Conservation (phyloP, 352 stramenopile species). For the Phytophthora pluvialis region DNA sequence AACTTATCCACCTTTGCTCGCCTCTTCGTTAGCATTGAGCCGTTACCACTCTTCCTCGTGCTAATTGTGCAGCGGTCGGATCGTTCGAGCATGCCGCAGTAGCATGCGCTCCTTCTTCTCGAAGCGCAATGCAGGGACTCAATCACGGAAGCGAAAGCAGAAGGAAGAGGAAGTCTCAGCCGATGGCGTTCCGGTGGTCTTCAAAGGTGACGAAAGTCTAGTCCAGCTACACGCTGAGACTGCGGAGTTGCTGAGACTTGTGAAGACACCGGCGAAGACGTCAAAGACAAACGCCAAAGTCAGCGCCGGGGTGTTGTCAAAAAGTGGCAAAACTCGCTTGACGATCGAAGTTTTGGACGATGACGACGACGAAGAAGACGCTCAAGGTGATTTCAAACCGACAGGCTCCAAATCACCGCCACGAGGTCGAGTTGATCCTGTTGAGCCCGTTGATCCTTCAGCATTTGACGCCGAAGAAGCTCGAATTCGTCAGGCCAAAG, state of each 20-base stretch:
- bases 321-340: constrained; percentile 44
- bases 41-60: constrained; percentile 23
- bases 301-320: constrained; percentile 4
- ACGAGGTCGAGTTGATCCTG: neutral
- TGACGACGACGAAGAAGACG: constrained; percentile 35
- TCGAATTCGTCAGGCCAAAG: constrained; percentile 54
- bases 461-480: constrained; percentile 61
- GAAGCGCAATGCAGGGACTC: constrained; percentile 37
- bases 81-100: constrained; percentile 32
- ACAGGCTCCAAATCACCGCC: neutral
- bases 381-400: constrained; percentile 9
- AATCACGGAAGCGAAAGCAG: constrained; percentile 33
- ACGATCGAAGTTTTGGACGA: constrained; percentile 80
- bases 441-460: constrained; percentile 44
- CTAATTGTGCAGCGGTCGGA: constrained; percentile 28
- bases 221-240: constrained; percentile 73
- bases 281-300: constrained; percentile 33
- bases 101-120: constrained; percentile 47
- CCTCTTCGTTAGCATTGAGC: neutral
- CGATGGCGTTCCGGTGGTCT: constrained; percentile 31
- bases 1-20: constrained; percentile 11
- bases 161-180: constrained; percentile 14
- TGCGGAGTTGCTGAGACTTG: constrained; percentile 53
- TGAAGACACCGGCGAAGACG: constrained; percentile 52
- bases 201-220: constrained; percentile 55